Evolutionary conservation across 108 stramenopile species (phyloP).

Genomic region (Epipyxis sp.): DNA sequence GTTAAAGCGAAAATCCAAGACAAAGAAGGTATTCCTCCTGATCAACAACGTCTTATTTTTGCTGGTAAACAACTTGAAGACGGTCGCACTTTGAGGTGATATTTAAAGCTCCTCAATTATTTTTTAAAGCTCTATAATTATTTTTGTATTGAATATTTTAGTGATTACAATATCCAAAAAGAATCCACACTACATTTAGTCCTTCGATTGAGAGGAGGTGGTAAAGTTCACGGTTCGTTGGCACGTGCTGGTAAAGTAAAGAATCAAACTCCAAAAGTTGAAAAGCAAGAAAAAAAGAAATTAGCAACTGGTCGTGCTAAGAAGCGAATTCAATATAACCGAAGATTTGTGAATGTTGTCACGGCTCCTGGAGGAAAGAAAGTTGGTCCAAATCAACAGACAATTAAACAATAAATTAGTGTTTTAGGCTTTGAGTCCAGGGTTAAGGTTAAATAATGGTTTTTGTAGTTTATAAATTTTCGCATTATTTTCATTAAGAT

Average conservation of each 20-base stretch:
- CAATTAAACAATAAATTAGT: not conserved
- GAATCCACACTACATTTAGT: constrained; percentile 90
- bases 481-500: too few species aligned
- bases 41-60: constrained; percentile 93
- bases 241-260: constrained; percentile 99
- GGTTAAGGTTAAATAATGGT: too few species aligned
- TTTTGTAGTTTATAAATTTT: too few species aligned
- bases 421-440: too few species aligned
- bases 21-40: constrained; percentile 93
- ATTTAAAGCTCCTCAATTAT: not conserved
- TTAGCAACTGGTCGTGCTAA: constrained; percentile 91
- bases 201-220: constrained; percentile 83
- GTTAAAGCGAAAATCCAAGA: constrained; percentile 92
- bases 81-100: constrained; percentile 70
- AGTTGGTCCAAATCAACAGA: constrained; percentile 84
- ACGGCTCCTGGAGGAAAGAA: constrained; percentile 94
- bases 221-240: constrained; percentile 99
- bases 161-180: constrained; percentile 96
- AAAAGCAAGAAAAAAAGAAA: constrained; percentile 88
- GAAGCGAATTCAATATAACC: constrained; percentile 99
- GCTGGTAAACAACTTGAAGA: constrained; percentile 96
- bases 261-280: constrained; percentile 98
- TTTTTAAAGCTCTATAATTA: not conserved
- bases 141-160: constrained; percentile 36
- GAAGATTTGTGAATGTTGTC: constrained; percentile 97